These are phyloP conservation scores for Cryptococcus sp. DNA, from an alignment of 1,284 basidiomycete genomes.

Conservation along the genomic window DNA sequence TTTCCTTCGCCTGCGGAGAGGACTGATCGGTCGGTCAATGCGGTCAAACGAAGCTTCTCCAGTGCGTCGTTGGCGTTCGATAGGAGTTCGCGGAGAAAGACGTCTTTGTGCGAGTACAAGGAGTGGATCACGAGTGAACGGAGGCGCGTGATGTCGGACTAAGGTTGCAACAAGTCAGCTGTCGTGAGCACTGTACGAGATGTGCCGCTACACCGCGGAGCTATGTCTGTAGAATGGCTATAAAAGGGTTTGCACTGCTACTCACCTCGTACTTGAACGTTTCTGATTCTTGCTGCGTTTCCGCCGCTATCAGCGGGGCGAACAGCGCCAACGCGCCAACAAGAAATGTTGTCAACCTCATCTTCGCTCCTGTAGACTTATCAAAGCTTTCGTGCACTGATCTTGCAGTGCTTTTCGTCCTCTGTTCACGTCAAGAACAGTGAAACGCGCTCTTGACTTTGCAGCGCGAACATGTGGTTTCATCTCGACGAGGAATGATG, in stretches of 20 bases:
- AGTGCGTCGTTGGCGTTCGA: slow-evolving; percentile 94
- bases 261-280: slow-evolving; percentile 70
- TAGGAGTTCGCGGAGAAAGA: slow-evolving; percentile 89
- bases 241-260: slow-evolving; percentile 13
- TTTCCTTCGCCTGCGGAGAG: slow-evolving; percentile 66
- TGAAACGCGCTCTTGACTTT: no score
- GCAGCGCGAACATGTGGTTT: no score
- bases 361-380: slow-evolving; percentile 1
- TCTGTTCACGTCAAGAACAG: background rate
- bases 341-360: slow-evolving; percentile 29
- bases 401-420: background rate
- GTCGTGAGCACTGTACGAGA: no score
- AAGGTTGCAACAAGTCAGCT: slow-evolving; percentile 9
- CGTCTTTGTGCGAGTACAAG: slow-evolving; percentile 65
- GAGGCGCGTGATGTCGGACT: slow-evolving; percentile 90
- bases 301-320: slow-evolving; percentile 59
- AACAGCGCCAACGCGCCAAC: slow-evolving; percentile 51
- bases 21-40: slow-evolving; percentile 74
- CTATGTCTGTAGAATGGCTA: background rate
- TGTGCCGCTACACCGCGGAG: no score
- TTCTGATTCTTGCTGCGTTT: slow-evolving; percentile 61
- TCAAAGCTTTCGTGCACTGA: background rate
- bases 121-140: slow-evolving; percentile 86
- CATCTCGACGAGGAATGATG: slow-evolving; percentile 1
- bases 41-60: slow-evolving; percentile 83